Conservation (phyloP, 345 rosid species). For the Lepidium aucheri region DNA sequence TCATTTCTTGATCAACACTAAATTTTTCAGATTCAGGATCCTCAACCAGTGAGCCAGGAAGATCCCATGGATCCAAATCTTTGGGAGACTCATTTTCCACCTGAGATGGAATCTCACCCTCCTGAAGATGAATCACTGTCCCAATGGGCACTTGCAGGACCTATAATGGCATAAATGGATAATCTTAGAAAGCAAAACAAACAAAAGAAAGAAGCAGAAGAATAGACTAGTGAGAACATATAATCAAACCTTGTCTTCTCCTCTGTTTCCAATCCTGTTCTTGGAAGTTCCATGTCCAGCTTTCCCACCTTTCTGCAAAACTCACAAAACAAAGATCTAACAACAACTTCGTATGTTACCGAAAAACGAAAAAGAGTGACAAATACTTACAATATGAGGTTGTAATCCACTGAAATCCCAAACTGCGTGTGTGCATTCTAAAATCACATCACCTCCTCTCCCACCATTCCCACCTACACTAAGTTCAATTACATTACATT, state of each 20-base stretch:
- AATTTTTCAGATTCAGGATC: conserved; percentile 23
- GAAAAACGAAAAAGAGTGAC: not conserved
- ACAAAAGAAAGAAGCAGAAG: not conserved
- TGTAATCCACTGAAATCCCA: conserved; percentile 93
- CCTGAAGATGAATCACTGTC: conserved; percentile 74
- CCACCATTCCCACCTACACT: conserved; percentile 91
- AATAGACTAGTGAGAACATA: conserved; percentile 1
- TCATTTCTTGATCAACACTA: conserved; percentile 15
- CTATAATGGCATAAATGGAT: conserved; percentile 22
- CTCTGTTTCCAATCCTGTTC: conserved; percentile 81
- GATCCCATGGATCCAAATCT: conserved; percentile 86
- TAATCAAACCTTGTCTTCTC: conserved; percentile 66
- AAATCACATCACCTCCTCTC: conserved; percentile 88
- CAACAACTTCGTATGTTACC: not conserved
- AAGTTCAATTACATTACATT: conserved; percentile 10
- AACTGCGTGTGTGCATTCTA: conserved; percentile 70
- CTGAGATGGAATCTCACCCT: conserved; percentile 57
- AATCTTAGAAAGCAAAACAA: not conserved
- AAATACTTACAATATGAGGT: conserved; percentile 63
- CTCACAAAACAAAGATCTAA: not conserved
- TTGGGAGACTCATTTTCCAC: conserved; percentile 31
- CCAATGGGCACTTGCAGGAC: conserved; percentile 80
- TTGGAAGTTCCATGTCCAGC: conserved; percentile 82
- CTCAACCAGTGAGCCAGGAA: conserved; percentile 59
- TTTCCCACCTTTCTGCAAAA: conserved; percentile 58